Percentiles rank a stretch among this genome's conserved stretches.
Conservation (phyloP, 2,329 filamentous ascomycete genomes). For the Penicillium rolfsii region DNA sequence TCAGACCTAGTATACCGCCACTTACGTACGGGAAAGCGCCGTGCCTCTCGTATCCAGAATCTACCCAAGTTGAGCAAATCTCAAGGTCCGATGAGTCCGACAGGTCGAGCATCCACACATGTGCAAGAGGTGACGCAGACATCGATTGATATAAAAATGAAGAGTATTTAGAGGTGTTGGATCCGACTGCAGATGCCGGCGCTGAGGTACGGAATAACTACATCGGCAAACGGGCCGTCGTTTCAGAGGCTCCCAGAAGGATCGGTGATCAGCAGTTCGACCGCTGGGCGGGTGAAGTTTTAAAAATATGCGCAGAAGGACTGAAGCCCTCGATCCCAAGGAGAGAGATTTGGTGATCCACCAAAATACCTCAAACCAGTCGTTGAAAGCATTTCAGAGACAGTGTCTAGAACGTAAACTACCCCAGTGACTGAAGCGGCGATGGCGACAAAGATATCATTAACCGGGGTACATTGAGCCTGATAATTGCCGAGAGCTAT, state of each 20-base stretch:
- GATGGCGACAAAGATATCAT: conserved; percentile 23
- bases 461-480: conserved; percentile 19
- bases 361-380: not conserved
- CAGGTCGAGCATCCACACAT: conserved; percentile 8
- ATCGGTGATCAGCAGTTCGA: conserved; percentile 30
- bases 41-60: conserved; percentile 19
- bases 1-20: not conserved
- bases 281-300: not conserved
- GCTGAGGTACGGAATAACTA: conserved; percentile 42
- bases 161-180: not conserved
- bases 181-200: conserved; percentile 35
- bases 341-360: conserved; percentile 15
- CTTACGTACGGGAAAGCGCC: not conserved
- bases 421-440: not conserved
- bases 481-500: conserved; percentile 27
- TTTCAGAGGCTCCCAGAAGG: conserved; percentile 41
- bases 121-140: conserved; percentile 23
- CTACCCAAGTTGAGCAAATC: conserved; percentile 27
- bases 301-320: conserved; percentile 29
- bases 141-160: not conserved
- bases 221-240: conserved; percentile 42
- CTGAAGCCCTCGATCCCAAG: conserved; percentile 42
- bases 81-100: conserved; percentile 31
- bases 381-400: not conserved
- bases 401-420: not conserved